Conservation (phyloP, 306 rosid genomes). For the Gleditsia sinensis region DNA sequence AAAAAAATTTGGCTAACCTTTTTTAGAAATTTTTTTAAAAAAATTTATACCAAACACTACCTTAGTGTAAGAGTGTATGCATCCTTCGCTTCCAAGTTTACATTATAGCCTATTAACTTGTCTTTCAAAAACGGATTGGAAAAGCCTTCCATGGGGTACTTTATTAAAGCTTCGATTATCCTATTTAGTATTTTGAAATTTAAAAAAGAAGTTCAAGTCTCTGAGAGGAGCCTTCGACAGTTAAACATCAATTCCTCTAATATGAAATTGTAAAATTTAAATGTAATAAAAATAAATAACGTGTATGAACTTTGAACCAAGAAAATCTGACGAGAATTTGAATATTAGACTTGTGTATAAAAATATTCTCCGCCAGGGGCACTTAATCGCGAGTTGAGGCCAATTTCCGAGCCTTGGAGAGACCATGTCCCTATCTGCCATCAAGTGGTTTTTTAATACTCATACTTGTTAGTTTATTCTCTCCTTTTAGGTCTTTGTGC, state of each 20-base stretch:
- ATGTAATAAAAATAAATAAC: neutral
- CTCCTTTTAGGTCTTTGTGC: no score
- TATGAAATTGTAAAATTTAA: neutral
- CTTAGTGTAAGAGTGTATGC: no score
- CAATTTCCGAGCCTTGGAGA: constrained; percentile 20
- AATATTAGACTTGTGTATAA: neutral
- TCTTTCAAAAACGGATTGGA: neutral
- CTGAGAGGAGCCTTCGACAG: neutral
- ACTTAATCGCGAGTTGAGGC: constrained; percentile 15
- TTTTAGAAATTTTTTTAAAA: no score
- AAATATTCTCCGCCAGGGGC: no score
- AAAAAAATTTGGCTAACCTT: no score
- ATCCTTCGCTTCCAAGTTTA: constrained; percentile 24
- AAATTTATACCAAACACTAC: no score
- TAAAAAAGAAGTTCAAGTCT: neutral
- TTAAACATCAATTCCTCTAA: neutral
- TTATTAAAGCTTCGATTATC: neutral
- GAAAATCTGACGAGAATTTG: neutral
- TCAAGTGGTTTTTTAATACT: constrained; percentile 26
- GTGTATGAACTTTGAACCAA: no score
- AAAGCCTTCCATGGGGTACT: constrained; percentile 6
- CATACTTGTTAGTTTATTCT: no score
- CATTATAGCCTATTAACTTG: neutral
- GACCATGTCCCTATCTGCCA: constrained; percentile 27
- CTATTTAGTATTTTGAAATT: neutral